Evolutionary conservation across 179 eudicot species (phyloP), one percentile per base, ranked within the genome.

Genomic region (Monotropa hypopitys): DNA sequence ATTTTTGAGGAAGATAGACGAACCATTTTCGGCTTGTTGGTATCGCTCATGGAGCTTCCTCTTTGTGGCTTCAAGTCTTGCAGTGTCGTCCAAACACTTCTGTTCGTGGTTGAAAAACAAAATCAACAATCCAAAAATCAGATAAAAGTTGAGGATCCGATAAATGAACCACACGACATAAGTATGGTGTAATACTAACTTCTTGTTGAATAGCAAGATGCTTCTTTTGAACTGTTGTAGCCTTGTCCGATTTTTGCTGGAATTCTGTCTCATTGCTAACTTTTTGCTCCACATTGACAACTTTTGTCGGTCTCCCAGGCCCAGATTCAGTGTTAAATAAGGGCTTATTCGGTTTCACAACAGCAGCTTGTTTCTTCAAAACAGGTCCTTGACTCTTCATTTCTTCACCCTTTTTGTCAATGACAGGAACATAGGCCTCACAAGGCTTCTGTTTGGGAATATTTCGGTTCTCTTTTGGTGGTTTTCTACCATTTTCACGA

Each of bases 21-120:
- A 63, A 94, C 98, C 98, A 75, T 90, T 88, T 76, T 92, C 90
- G 21, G 88, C 92, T 88, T 90, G 89, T 86, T 92, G 96, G 80
- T 94, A 92, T 15, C 98, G 87, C 80, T 94, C 96, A 6, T 92
- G 97, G 57, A 94, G 98, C 84, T 87, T 94, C 85, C 98, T 94
- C 83, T 94, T 92, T 13, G 96, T 71, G 20, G 87, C 96, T 88
- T 88, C 97, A 75, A 94, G 73, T 77, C 88, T 92, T 67, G 81
- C 82, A 68, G 82, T 87, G 62, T 87, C 92, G n/a, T 82, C 80
- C 28, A 86, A 78, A 76, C 67, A 20, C 82, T 83, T 86, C 46
- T 47, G 38, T 75, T 80, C 89, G 90, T 87, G 81, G 54, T 65
- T 21, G 30, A 75, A 73, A 73, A 62, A 69, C 42, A 76, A 23